Evolutionary conservation across 495 filamentous ascomycete genomes (phyloP), one percentile per base, ranked within the genome.

Genomic region (Rhypophila decipiens): DNA sequence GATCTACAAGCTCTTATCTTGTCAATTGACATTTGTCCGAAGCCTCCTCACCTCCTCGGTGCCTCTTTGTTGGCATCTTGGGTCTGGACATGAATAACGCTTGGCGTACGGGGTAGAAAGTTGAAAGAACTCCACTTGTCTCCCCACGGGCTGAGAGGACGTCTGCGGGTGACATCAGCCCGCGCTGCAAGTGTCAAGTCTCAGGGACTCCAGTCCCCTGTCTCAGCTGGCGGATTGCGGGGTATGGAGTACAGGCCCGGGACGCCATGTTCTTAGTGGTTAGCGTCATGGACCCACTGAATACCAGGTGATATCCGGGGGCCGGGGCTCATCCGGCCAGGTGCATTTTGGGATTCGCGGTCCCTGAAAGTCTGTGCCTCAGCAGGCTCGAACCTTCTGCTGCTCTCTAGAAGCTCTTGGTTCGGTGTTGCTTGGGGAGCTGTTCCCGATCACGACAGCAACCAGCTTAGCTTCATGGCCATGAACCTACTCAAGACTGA

Each of bases 101-200:
- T 19, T 19, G 23, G 24, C 21, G 1, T 15, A 17, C 21, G 22
- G 23, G 27, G 23, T 2, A 31, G 23, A n/a, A 23, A 20, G 17
- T 33, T 45, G 31, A 40, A 23, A 40, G 38, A 40, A 22, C 38
- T 23, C 38, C 38, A 40, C 47, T 22, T 37, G 34, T 38, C 31
- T 44, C 40, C 40, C 39, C 43, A 51, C 49, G 42, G 17, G 22
- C 34, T 42, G 34, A 29, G 36, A 7, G 19, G 41, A 19, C 11
- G 5, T 12, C 43, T 17, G 47, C 39, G 48, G 52, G 60, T 63
- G 60, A 63, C 58, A 58, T 63, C 60, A 60, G 47, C 21, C 15
- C 44, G 46, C 39, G 40, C 47, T 42, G 22, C 31, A 50, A 12
- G 54, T 58, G 44, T 51, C 57, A 52, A 49, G 57, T 51, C 50